phyloP scores from a whole-genome alignment of 345 rosid species.

The Camelina neglecta region DNA sequence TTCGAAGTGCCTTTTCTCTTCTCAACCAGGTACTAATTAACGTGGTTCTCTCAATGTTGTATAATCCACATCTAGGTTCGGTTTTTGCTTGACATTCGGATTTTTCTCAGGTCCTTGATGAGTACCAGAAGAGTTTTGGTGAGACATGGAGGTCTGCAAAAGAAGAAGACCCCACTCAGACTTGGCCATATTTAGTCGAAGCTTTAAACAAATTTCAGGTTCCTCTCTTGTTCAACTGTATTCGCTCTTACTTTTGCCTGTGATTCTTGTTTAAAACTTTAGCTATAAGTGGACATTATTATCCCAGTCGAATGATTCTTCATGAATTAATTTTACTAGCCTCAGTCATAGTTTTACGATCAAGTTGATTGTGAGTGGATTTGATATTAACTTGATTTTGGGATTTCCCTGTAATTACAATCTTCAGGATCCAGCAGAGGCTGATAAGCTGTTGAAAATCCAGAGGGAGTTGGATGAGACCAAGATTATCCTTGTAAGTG shows the following conservation, averaged over 20 bases:
- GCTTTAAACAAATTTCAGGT: slow-evolving; percentile 90
- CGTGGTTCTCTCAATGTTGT: not conserved
- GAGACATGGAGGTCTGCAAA: slow-evolving; percentile 79
- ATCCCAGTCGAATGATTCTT: not conserved
- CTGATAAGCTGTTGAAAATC: slow-evolving; percentile 93
- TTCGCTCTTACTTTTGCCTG: not conserved
- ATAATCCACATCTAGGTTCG: not conserved
- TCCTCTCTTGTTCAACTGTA: slow-evolving; percentile 20
- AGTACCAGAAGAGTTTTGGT: slow-evolving; percentile 88
- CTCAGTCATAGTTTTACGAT: not conserved
- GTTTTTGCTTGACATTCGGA: slow-evolving; percentile 4
- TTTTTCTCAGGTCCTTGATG: slow-evolving; percentile 75
- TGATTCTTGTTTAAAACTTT: slow-evolving; percentile 1
- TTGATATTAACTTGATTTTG: slow-evolving; percentile 10
- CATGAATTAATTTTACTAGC: not conserved
- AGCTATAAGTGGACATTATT: slow-evolving; percentile 2
- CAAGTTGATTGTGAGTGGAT: slow-evolving; percentile 13
- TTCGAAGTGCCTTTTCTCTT: slow-evolving; percentile 89
- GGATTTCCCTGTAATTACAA: slow-evolving; percentile 10
- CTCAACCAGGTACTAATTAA: slow-evolving; percentile 69
- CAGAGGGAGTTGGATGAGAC: slow-evolving; percentile 99
- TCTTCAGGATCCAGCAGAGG: slow-evolving; percentile 96
- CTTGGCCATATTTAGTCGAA: slow-evolving; percentile 86
- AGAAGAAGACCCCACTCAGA: slow-evolving; percentile 62
- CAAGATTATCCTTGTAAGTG: slow-evolving; percentile 93